A percentile compares a stretch with the other conserved stretches of the same genome.
phyloP scores from a whole-genome alignment of 805 yeast genomes.

The Wickerhamiella siamensis region DNA sequence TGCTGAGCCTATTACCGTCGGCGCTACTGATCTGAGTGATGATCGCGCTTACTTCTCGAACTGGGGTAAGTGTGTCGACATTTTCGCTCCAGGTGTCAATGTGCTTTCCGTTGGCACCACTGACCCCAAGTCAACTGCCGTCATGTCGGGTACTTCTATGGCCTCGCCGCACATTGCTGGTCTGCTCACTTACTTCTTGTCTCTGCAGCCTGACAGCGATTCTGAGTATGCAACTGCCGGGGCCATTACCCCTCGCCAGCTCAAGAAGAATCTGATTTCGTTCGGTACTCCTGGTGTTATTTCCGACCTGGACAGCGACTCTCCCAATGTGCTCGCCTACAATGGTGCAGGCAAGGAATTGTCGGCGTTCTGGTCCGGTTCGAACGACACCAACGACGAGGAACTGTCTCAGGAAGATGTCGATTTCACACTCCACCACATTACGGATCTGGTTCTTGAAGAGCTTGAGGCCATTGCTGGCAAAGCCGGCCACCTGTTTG shows the following conservation, averaged over 20 bases:
- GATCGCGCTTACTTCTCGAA: conserved; percentile 90
- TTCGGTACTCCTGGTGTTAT: conserved; percentile 38
- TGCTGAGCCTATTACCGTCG: conserved; percentile 61
- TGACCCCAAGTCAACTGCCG: conserved; percentile 21
- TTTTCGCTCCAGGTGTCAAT: conserved; percentile 92
- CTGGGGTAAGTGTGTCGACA: conserved; percentile 90
- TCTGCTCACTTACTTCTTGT: conserved; percentile 72
- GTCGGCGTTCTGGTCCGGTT: conserved; percentile 33
- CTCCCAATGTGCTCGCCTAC: conserved; percentile 45
- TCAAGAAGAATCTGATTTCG: conserved; percentile 37
- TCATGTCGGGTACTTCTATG: conserved; percentile 84
- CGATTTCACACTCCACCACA: conserved; percentile 1
- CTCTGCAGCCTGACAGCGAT: conserved; percentile 57
- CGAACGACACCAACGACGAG: conserved; percentile 2
- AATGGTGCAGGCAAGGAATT: conserved; percentile 47
- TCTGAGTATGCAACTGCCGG: conserved; percentile 35
- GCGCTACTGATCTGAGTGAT: conserved; percentile 83
- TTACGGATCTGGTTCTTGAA: conserved; percentile 6
- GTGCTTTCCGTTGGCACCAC: conserved; percentile 41
- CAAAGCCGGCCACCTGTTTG: conserved; percentile 9
- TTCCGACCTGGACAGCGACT: conserved; percentile 32
- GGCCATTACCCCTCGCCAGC: conserved; percentile 36
- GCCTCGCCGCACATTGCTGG: conserved; percentile 96
- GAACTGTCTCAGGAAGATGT: conserved; percentile 1
- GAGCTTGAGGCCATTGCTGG: conserved; percentile 7